Conservation (phyloP, 305 asterid species). For the Fraxinus latifolia region DNA sequence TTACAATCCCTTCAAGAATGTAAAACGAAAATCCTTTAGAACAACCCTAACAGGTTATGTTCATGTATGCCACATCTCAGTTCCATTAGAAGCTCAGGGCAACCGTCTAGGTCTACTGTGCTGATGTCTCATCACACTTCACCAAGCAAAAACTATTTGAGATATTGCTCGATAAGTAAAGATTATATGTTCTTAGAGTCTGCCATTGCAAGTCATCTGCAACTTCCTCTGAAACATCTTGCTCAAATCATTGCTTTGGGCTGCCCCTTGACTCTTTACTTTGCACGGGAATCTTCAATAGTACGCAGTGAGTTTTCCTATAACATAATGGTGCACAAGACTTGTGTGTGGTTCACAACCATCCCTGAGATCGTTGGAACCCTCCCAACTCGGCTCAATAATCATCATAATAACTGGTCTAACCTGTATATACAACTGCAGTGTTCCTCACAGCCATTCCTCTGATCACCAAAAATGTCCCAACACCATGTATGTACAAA, state of each 20-base stretch:
- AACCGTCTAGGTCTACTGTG: background rate
- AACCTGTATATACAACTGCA: background rate
- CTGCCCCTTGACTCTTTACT: background rate
- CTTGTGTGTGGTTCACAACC: background rate
- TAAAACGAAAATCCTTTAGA: background rate
- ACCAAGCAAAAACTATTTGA: background rate
- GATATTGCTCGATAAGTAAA: background rate
- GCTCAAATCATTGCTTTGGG: background rate
- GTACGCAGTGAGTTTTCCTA: background rate
- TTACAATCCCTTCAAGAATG: background rate
- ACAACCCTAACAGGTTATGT: background rate
- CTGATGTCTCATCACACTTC: background rate
- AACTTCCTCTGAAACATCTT: background rate
- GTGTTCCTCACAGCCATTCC: background rate
- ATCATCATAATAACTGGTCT: background rate
- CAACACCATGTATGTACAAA: background rate
- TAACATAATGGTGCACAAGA: background rate
- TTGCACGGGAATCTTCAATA: background rate
- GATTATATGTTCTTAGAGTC: background rate
- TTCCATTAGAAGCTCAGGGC: background rate
- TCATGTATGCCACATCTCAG: background rate
- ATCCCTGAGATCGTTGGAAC: background rate
- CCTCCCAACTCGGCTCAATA: background rate
- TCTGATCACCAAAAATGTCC: background rate
- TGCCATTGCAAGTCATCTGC: background rate